Percentiles rank a stretch among this genome's conserved stretches.
Conservation (phyloP, 257 asterid species). For the Solanum habrochaites region DNA sequence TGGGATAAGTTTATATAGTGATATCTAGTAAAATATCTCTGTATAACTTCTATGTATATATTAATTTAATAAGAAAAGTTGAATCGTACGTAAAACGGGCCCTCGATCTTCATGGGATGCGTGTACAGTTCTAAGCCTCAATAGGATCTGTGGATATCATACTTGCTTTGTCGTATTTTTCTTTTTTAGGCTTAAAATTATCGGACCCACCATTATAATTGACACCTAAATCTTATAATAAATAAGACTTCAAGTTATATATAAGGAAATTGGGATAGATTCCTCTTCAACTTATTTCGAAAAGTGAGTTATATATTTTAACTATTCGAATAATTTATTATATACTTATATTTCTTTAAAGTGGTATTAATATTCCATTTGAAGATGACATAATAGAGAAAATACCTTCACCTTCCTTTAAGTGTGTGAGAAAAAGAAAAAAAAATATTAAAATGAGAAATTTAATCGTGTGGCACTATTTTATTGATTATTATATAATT, state of each 20-base stretch:
- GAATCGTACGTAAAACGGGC: neutral
- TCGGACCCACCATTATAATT: neutral
- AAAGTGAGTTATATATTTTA: no score
- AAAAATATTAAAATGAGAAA: no score
- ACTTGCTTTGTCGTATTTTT: neutral
- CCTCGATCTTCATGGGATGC: neutral
- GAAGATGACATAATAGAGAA: no score
- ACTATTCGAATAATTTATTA: fast-evolving
- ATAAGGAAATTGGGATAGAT: no score
- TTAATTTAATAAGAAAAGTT: neutral
- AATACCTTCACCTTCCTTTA: no score
- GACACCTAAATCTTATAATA: neutral
- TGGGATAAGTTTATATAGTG: no score
- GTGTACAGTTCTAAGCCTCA: neutral
- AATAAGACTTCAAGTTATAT: no score
- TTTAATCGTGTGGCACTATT: no score
- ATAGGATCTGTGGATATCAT: neutral
- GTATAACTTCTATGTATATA: neutral
- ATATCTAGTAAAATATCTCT: no score
- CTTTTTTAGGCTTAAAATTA: neutral
- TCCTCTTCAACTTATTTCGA: fast-evolving
- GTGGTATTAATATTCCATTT: no score
- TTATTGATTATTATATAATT: no score
- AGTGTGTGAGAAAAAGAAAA: no score
- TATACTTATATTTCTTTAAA: fast-evolving